These are phyloP conservation scores for Voacanga thouarsii DNA, from an alignment of 257 asterid species.

Conservation along the genomic window DNA sequence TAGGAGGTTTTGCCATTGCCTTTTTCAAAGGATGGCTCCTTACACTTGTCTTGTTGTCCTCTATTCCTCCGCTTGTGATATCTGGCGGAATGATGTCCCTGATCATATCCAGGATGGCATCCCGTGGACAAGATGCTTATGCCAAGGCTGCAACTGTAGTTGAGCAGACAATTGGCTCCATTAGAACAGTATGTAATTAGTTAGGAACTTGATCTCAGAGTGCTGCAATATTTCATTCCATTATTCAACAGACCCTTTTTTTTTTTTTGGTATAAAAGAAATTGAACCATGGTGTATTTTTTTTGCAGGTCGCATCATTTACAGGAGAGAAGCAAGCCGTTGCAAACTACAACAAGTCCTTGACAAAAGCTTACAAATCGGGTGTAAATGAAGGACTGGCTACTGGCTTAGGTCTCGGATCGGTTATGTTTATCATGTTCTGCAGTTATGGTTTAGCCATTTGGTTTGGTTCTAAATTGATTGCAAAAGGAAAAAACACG, in stretches of 20 bases:
- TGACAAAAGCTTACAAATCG: slow-evolving; percentile 48
- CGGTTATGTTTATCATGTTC: slow-evolving; percentile 36
- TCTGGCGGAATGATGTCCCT: background rate
- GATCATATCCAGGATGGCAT: slow-evolving; percentile 32
- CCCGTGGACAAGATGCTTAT: slow-evolving; percentile 46
- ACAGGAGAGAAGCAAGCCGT: slow-evolving; percentile 57
- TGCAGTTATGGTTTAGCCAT: slow-evolving; percentile 57
- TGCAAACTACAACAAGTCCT: slow-evolving; percentile 41
- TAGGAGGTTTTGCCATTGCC: slow-evolving; percentile 60
- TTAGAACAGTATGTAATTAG: slow-evolving; percentile 43
- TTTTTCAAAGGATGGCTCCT: slow-evolving; percentile 61
- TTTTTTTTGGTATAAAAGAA: too few relatives aligned
- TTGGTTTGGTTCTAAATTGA: slow-evolving; percentile 50
- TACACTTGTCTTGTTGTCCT: slow-evolving; percentile 51
- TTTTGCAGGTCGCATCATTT: slow-evolving; percentile 62
- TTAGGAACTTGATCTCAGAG: background rate
- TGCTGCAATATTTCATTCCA: background rate
- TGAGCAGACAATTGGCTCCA: slow-evolving; percentile 58
- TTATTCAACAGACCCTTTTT: too few relatives aligned
- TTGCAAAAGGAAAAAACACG: slow-evolving; percentile 1
- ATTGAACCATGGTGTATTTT: background rate
- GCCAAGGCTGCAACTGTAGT: slow-evolving; percentile 61
- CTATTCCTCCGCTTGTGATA: slow-evolving; percentile 50
- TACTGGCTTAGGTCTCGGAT: slow-evolving; percentile 61
- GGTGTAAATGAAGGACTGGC: slow-evolving; percentile 62